Percentiles rank a stretch among this genome's conserved stretches.
Evolutionary conservation across 2,329 filamentous ascomycete genomes (phyloP).

Genomic region (Didymella segeticola): DNA sequence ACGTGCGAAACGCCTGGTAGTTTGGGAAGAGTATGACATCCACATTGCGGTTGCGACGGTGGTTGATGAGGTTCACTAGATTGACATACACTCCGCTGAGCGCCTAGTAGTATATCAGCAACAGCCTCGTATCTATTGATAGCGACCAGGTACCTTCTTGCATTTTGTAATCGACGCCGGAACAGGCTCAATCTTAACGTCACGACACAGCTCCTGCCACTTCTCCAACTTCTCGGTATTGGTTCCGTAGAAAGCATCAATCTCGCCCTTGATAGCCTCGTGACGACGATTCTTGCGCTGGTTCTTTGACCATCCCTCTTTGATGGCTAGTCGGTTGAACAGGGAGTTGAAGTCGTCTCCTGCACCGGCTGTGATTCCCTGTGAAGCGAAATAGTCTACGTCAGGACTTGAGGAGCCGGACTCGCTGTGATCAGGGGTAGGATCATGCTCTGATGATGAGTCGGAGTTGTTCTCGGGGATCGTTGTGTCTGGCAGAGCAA

Average conservation of each 20-base stretch:
- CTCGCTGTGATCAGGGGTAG: slow-evolving; percentile 1
- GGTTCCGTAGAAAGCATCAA: slow-evolving; percentile 18
- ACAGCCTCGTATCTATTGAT: too few relatives aligned
- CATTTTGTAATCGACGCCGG: slow-evolving; percentile 31
- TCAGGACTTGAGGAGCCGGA: neutral
- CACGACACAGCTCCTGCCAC: slow-evolving; percentile 33
- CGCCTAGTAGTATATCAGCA: slow-evolving; percentile 12
- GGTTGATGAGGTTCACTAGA: slow-evolving; percentile 31
- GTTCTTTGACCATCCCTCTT: slow-evolving; percentile 19
- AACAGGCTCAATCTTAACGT: slow-evolving; percentile 19
- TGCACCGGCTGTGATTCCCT: slow-evolving; percentile 19
- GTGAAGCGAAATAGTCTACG: slow-evolving; percentile 5
- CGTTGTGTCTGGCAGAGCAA: neutral
- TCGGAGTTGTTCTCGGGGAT: neutral
- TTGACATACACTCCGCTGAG: slow-evolving; percentile 31
- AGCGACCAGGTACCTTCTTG: slow-evolving; percentile 26
- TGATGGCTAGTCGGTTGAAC: slow-evolving; percentile 24
- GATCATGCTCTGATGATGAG: neutral
- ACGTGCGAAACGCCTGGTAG: slow-evolving; percentile 18
- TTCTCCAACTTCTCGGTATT: slow-evolving; percentile 20
- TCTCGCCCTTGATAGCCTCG: slow-evolving; percentile 17
- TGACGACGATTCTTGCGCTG: slow-evolving; percentile 8
- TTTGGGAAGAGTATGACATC: slow-evolving; percentile 21
- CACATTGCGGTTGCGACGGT: slow-evolving; percentile 25
- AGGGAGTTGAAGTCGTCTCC: slow-evolving; percentile 14